Conservation (phyloP, 495 filamentous ascomycete species). For the Penicillium riverlandense region DNA sequence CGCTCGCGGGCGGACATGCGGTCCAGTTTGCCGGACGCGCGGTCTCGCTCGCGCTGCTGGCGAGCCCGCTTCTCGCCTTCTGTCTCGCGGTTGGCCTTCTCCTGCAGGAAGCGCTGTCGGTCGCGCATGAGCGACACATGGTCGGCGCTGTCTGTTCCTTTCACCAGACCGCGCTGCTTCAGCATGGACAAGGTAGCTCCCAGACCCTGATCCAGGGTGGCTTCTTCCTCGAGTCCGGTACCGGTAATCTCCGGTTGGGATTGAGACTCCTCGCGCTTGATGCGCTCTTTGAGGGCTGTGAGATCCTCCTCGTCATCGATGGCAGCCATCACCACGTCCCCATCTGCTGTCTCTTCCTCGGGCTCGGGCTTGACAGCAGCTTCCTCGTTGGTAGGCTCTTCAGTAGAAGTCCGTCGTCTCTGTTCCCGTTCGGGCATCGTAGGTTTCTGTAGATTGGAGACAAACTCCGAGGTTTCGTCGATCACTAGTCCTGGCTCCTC, state of each 20-base stretch:
- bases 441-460: slow-evolving; percentile 70
- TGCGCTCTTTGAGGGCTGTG: slow-evolving; percentile 21
- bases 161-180: slow-evolving; percentile 72
- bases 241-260: slow-evolving; percentile 47
- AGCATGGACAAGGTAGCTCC: slow-evolving; percentile 78
- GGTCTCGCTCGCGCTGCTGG: slow-evolving; percentile 80
- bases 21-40: slow-evolving; percentile 71
- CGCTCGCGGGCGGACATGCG: slow-evolving; percentile 81
- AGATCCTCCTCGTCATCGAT: slow-evolving; percentile 49
- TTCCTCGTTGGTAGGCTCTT: slow-evolving; percentile 27
- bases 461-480: slow-evolving; percentile 92
- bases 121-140: slow-evolving; percentile 64
- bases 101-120: slow-evolving; percentile 71
- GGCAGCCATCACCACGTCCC: slow-evolving; percentile 54
- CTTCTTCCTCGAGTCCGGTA: slow-evolving; percentile 81
- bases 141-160: slow-evolving; percentile 52
- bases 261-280: slow-evolving; percentile 44
- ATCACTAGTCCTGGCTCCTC: slow-evolving; percentile 75
- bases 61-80: slow-evolving; percentile 72
- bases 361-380: slow-evolving; percentile 40
- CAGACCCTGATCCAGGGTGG: slow-evolving; percentile 66
- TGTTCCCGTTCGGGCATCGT: slow-evolving; percentile 53
- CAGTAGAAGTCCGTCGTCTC: slow-evolving; percentile 25
- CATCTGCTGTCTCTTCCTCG: slow-evolving; percentile 46
- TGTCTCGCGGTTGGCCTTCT: slow-evolving; percentile 65